Base-by-base conservation (phyloP, 148 eudicot genomes). In the Fallopia convolvulus region DNA sequence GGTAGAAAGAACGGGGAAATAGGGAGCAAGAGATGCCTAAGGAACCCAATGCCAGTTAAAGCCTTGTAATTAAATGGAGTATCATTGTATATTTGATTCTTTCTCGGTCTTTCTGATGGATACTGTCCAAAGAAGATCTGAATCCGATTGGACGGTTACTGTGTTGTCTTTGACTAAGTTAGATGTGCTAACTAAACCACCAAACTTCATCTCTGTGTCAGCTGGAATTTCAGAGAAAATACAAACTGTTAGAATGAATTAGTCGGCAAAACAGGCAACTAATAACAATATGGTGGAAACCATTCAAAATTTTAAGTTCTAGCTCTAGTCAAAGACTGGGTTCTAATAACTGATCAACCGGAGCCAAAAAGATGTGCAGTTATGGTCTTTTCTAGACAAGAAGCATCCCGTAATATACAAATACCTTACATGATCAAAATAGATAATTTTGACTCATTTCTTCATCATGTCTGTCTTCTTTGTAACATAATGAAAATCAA, bases 41-140 rank as follows among this genome's bases (percentile, higher is more conserved):
- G 65, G 32, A 58, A 58, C 30, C 65, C 65, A 21, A 58, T 20
- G 65, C 65, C 65, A 8, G 21, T 20, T 9, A n/a, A 23, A 58
- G 65, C 65, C 13, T 58, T 58, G 65, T 58, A 58, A n/a, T n/a
- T n/a, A n/a, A 58, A 58, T 21, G 65, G 30, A 58, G 65, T 20
- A 23, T 58, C 65, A 8, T 8, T 21, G 65, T 23, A 58, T 2
- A 58, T 8, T 58, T 58, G 65, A 20, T 21, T 58, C 65, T 23
- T 6, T 58, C 32, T 58, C 32, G 11, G 65, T 58, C 30, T 21
- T 20, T 77, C 82, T 90, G 2, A 94, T 87, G 80, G 97, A 92
- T 77, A 92, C 86, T 7, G 97, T 94, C 99, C 99, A 94, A 33
- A 94, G 89, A 76, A 94, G 97, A 84, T 94, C 91, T 9, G 97